phyloP scores from a whole-genome alignment of 257 asterid species.

The Cruciata laevipes region DNA sequence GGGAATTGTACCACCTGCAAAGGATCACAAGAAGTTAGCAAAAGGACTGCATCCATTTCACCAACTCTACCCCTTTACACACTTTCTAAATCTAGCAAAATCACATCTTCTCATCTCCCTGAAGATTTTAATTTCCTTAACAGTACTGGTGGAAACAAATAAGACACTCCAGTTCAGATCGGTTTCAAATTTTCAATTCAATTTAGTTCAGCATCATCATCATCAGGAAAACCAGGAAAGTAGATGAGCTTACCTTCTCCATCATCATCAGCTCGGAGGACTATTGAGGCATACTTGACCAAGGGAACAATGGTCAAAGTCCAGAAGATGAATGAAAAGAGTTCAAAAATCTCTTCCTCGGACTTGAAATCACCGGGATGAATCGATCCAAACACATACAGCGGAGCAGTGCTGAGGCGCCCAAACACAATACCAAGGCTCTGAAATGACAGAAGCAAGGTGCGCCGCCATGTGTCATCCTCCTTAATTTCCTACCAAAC shows the following conservation, averaged over 20 bases:
- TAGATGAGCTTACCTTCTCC: slow-evolving; percentile 62
- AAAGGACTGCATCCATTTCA: not conserved
- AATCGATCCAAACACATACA: slow-evolving; percentile 77
- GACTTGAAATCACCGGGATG: slow-evolving; percentile 43
- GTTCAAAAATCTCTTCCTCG: slow-evolving; percentile 53
- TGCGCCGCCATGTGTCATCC: slow-evolving; percentile 50
- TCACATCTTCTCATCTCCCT: not conserved
- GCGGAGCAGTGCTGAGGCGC: slow-evolving; percentile 82
- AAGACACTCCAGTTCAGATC: not conserved
- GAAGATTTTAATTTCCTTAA: not conserved
- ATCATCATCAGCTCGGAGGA: slow-evolving; percentile 72
- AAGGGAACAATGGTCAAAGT: slow-evolving; percentile 70
- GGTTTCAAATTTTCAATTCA: too few relatives aligned
- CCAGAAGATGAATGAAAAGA: slow-evolving; percentile 85
- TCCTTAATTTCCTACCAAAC: slow-evolving; percentile 18
- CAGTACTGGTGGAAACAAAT: too few relatives aligned
- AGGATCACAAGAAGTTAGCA: slow-evolving; percentile 14
- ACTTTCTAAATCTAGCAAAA: too few relatives aligned
- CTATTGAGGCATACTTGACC: slow-evolving; percentile 67
- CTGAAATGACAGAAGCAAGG: slow-evolving; percentile 71
- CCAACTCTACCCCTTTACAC: too few relatives aligned
- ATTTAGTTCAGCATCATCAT: slow-evolving; percentile 38
- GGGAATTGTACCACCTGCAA: slow-evolving; percentile 93
- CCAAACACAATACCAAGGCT: slow-evolving; percentile 93
- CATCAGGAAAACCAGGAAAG: too few relatives aligned